Evolutionary conservation across 345 rosid genomes (phyloP), one percentile per base, ranked within the genome.

Genomic region (Trapa bicornis): DNA sequence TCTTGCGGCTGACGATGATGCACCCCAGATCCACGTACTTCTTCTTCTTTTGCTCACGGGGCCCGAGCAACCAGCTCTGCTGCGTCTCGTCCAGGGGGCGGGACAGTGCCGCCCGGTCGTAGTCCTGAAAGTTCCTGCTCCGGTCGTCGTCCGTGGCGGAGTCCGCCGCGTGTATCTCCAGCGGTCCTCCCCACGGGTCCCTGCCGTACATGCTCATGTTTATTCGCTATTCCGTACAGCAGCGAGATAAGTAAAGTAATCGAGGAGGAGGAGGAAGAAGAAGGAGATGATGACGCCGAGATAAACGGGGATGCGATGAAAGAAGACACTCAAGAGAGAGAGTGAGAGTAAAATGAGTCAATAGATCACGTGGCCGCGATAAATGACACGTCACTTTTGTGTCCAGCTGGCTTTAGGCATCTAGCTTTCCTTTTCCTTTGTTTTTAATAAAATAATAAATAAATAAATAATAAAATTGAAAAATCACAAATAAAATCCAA

Each of bases 161-260:
- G 75, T 94, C 99, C 15, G 93, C 84, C 1, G 93, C 62, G 81
- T 89, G 84, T 61, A 94, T 94, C 86, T 94, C 99, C 70, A 94
- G 80, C 0, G 99, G 92, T 4, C 97, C 99, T 0, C 99, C 95
- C 99, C 99, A 94, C 5, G 96, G 97, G 80, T 94, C 99, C 69
- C 99, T 65, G 1, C 97, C 99, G 78, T 89, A 94, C 99, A 94
- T 91, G 48, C 48, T 45, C 48, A 45, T 45, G 13, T 45, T 45
- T 45, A 45, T 45, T 45, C 48, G 39, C 79, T 85, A 70, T 69
- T 11, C 29, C 29, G 29, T 22, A 22, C 29, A 45, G 43, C 48
- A 7, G 48, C 13, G 48, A 45, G 48, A 13, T 7, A 45, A 45
- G 48, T 1, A 8, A 1, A 11, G 48, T 11, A 45, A 45, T 45